Evolutionary conservation across 1,284 basidiomycete species (phyloP), one percentile per base, ranked within the genome.

Genomic region (Afroboletus lepidellus): DNA sequence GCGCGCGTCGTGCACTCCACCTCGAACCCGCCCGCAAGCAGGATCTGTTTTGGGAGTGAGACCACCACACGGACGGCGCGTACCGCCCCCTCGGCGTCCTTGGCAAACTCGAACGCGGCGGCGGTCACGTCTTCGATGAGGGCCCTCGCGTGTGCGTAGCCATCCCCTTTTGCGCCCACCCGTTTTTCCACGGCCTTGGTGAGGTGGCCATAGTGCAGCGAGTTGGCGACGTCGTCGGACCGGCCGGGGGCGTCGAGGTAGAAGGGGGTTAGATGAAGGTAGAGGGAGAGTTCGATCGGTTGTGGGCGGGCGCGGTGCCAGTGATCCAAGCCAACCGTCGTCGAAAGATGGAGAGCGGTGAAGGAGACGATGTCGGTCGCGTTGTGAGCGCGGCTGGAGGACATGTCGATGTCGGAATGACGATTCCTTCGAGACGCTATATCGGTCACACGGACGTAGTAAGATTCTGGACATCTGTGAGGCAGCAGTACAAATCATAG

Each of bases 131-230:
- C 69, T 2, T 65, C 47, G 1, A 71, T 60, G 20, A 81, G 64
- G 2, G 60, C 67, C 6, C 63, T 64, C 0, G 69, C 54, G 1
- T 61, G 65, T 2, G 53, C 25, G 11, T 67, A 71, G 1, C 37
- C 45, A 2, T 41, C 5, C 3, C 24, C 53, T 15, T 53, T 58
- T 9, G 49, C 48, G 5, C 62, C 41, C 27, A 74, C 57, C 2
- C 72, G 64, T 1, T 16, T 54, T n/a, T 64, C 61, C 54, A 80
- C 62, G 1, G 65, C 64, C 53, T 77, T 78, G 21, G 72, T 62
- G 15, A 82, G 72, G 33, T 74, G 72, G 2, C 79, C 78, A 49
- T 82, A 81, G 57, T 82, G 72, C 2, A 82, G 60, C 0, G 77
- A 76, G 49, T 79, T 72, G 1, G 57, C 33, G 24, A 82, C 75